Base-by-base conservation (phyloP, 1,284 basidiomycete genomes). In the Ganoderma leucocontextum region DNA sequence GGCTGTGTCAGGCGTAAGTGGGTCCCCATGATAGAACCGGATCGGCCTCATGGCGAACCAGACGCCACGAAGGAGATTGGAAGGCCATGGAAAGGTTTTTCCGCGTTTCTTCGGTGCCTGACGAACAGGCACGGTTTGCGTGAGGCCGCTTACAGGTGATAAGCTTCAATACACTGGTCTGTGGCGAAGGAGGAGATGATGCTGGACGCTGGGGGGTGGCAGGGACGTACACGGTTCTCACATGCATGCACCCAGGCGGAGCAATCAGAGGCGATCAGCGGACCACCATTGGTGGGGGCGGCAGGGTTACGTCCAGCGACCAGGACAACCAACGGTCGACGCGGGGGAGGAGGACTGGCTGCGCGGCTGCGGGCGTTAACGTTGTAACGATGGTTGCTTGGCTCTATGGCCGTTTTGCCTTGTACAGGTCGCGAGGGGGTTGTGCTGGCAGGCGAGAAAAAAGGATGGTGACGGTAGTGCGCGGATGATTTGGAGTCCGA, bases 231-330 rank as follows among this genome's bases (percentile, higher is more conserved):
- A 39, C 49, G 36, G 57, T 63, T 66, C 60, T 68, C 65, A 67
- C 70, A 67, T 69, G 69, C 25, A 61, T 39, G 47, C 53, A 39
- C 35, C 64, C 66, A 59, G 49, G 60, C 64, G 47, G 47, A 44
- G 71, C 60, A 57, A 68, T 68, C 70, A 73, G 63, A 64, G 64
- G 69, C 69, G 72, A 73, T 73, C 69, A 73, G 62, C 72, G 72
- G 69, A 67, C 36, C 57, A 61, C 60, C 66, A 65, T 12, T 60
- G 35, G 60, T 65, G 58, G 38, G 38, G 33, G 33, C 39, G 47
- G 15, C 22, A 42, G 60, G 39, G 25, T 53, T 29, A 29, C 29
- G 29, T 29, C 58, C 61, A 59, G 63, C 44, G 41, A 29, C 44
- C 44, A 49, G 47, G 22, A 25, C 47, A 13, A 29, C 22, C 41